These are phyloP conservation scores for Gaultheria prostrata DNA, from an alignment of 148 eudicot genomes.

Conservation along the genomic window DNA sequence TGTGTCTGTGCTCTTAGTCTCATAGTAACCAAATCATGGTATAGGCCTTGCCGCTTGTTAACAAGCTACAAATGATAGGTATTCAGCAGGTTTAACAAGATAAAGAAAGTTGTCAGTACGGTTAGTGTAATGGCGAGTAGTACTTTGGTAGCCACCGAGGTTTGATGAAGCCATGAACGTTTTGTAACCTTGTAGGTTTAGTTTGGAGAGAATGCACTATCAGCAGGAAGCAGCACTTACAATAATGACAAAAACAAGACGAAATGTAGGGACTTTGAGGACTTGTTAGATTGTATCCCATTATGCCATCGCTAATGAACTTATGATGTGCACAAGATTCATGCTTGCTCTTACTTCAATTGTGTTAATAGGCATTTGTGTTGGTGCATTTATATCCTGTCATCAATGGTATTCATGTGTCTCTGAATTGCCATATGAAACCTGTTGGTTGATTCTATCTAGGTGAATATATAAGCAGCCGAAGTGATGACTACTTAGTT, in stretches of 20 bases:
- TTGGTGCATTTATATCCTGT: background rate
- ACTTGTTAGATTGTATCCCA: background rate
- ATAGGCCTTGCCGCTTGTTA: background rate
- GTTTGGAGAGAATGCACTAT: slow-evolving; percentile 1
- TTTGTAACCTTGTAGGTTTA: background rate
- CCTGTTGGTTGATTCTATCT: background rate
- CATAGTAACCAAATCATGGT: background rate
- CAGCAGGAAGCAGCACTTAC: background rate
- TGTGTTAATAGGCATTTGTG: background rate
- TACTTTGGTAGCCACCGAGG: background rate
- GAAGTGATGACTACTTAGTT: no score
- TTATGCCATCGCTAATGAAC: background rate
- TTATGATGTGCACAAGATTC: background rate
- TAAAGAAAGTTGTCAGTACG: background rate
- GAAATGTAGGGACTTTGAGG: background rate
- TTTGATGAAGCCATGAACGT: background rate
- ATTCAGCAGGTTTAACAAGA: background rate
- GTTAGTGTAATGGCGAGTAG: background rate
- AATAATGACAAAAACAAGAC: background rate
- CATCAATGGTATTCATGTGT: background rate
- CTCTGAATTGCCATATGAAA: background rate
- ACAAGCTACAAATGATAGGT: background rate
- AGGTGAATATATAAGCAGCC: no score
- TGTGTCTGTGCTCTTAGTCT: background rate
- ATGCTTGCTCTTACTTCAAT: background rate